These are phyloP conservation scores for Hebeloma cylindrosporum DNA, from an alignment of 768 basidiomycete genomes.

Conservation along the genomic window DNA sequence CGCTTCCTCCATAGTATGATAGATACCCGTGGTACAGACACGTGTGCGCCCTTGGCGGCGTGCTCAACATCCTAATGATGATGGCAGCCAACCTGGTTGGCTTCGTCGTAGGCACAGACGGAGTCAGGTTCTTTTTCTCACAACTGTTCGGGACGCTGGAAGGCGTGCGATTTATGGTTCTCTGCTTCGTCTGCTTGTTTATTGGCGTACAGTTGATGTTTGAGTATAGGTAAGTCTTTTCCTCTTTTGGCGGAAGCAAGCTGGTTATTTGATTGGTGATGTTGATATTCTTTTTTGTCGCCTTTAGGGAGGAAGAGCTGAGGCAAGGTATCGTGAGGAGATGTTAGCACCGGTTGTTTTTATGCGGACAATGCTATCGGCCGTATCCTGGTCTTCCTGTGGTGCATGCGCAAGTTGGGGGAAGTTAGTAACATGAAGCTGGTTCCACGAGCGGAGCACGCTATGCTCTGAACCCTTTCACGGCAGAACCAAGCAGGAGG, in stretches of 20 bases:
- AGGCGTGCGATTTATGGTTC: constrained; percentile 66
- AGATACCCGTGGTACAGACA: constrained; percentile 80
- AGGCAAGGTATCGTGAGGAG: constrained; percentile 34
- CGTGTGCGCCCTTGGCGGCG: constrained; percentile 77
- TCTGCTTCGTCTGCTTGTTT: constrained; percentile 67
- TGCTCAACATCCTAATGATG: constrained; percentile 85
- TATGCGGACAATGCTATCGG: no score
- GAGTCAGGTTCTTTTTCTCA: constrained; percentile 61
- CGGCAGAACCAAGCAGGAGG: no score
- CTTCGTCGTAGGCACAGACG: constrained; percentile 89
- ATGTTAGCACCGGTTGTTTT: constrained; percentile 13
- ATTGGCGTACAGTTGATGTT: constrained; percentile 91
- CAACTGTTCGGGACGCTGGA: constrained; percentile 63
- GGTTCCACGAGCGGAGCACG: no score
- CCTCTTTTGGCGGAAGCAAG: background rate
- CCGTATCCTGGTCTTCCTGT: no score
- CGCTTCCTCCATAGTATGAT: constrained; percentile 53
- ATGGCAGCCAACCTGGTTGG: constrained; percentile 92
- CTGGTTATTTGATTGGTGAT: background rate
- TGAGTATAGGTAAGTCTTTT: constrained; percentile 75
- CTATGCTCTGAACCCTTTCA: no score
- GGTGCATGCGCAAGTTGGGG: no score
- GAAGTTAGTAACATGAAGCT: no score
- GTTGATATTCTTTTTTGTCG: constrained; percentile 2
- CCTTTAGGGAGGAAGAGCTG: constrained; percentile 67